These are phyloP conservation scores for Tetrahymena elliotti DNA, from an alignment of 73 alveolate genomes.

Conservation along the genomic window DNA sequence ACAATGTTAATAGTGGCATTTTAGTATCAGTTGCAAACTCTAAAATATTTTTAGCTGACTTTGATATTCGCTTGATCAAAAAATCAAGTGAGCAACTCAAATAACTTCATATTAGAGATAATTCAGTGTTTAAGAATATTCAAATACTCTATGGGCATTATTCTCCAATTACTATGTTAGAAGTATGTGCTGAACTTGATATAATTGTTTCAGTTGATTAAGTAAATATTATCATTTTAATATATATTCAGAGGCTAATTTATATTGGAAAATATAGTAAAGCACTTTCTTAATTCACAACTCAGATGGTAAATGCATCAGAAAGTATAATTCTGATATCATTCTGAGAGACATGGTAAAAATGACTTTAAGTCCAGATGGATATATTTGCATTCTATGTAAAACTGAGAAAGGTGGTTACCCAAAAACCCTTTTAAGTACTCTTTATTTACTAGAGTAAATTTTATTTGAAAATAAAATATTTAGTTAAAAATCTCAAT, in stretches of 20 bases:
- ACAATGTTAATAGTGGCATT: neutral
- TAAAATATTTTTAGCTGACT: neutral
- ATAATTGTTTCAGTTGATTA: neutral
- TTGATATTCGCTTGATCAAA: neutral
- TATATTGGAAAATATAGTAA: neutral
- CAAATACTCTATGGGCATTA: neutral
- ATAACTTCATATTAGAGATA: neutral
- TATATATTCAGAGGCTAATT: neutral
- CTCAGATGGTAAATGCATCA: neutral
- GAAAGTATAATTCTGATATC: neutral
- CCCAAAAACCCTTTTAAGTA: neutral
- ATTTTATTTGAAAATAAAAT: neutral
- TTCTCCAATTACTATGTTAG: neutral
- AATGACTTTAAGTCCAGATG: neutral
- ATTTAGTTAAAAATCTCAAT: neutral
- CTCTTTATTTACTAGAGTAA: neutral
- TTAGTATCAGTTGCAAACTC: neutral
- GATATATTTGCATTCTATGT: neutral
- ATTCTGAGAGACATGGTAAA: neutral
- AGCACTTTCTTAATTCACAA: neutral
- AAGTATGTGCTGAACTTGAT: neutral
- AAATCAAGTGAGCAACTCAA: neutral
- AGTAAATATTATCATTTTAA: neutral
- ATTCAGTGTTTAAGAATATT: neutral
- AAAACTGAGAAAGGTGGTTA: neutral